Base-by-base conservation (phyloP, 345 rosid genomes). In the Adansonia digitata region DNA sequence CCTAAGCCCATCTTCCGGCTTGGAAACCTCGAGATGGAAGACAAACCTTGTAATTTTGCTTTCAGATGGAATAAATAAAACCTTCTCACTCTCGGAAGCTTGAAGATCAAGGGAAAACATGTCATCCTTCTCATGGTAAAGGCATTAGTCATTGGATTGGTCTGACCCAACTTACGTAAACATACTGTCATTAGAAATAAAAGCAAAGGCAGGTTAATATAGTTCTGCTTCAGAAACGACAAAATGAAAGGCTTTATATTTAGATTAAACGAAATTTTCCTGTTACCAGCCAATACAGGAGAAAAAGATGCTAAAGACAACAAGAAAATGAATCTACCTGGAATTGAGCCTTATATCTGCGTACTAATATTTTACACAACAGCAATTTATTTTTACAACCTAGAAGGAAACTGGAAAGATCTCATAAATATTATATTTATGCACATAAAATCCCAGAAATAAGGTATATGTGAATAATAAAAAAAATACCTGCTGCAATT, bases 121-220 rank as follows among this genome's bases (percentile, higher is more conserved):
- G 65, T 92, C 97, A 85, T 94, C 95, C 84, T 91, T 85, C 84
- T 94, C 98, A 48, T 92, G 95, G 78, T 92, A 91, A 71, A 94
- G 92, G 84, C 97, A 88, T 17, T 75, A 59, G 78, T 94, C 98
- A 79, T 74, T 85, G 43, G 86, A 80, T 53, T 89, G 98, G 40
- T 88, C 91, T 2, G 94, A 83, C 69, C 88, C 88, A 94, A 65
- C 86, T 87, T 88, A 82, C 92, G 98, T 69, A 92, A 82, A 98
- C 98, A 94, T 52, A 78, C 98, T 94, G 77, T 77, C 59, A 69
- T 69, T 1, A n/a, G 27, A 9, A 48, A 69, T 29, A 31, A 69
- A 48, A 69, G 59, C n/a, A 69, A 69, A 69, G 5, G 26, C 29
- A 69, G 10, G 17, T 69, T 10, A 48, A 18, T n/a, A 18, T 17